phyloP scores from a whole-genome alignment of 495 filamentous ascomycete genomes.

The Aspergillus egyptiacus region DNA sequence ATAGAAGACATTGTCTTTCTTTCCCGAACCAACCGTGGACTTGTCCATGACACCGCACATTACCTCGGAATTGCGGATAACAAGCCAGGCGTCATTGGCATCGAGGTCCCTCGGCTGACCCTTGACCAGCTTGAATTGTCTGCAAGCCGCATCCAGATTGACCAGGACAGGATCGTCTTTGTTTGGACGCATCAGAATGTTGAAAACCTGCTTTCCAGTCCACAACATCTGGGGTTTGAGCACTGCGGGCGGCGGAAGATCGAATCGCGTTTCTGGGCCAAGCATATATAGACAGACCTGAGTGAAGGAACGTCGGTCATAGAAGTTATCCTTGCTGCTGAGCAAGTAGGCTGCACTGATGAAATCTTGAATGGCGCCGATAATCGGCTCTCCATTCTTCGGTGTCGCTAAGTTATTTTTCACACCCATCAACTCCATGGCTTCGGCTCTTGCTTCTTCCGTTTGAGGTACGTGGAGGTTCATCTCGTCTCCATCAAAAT shows the following conservation, averaged over 20 bases:
- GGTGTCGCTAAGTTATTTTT: conserved; percentile 93
- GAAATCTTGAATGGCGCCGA: conserved; percentile 97
- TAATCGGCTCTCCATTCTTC: conserved; percentile 97
- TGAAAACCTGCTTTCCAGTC: conserved; percentile 98
- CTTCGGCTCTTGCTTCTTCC: conserved; percentile 91
- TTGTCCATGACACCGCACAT: conserved; percentile 99
- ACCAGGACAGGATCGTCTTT: conserved; percentile 70
- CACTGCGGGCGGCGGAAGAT: conserved; percentile 80
- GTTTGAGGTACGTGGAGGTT: conserved; percentile 97
- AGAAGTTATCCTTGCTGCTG: conserved; percentile 90
- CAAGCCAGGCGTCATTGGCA: conserved; percentile 77
- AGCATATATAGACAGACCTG: conserved; percentile 95
- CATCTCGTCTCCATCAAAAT: conserved; percentile 99
- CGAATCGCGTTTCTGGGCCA: conserved; percentile 68
- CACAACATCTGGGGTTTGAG: conserved; percentile 82
- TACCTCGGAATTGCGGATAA: conserved; percentile 91
- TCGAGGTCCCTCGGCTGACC: conserved; percentile 63
- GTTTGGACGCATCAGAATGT: conserved; percentile 89
- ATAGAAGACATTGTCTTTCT: conserved; percentile 97
- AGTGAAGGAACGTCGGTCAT: conserved; percentile 74
- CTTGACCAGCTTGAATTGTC: conserved; percentile 60
- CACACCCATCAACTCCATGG: conserved; percentile 95
- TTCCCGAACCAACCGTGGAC: conserved; percentile 86
- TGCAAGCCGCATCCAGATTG: conserved; percentile 89
- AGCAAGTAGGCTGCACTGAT: conserved; percentile 90